These are phyloP conservation scores for Ophiostoma quercus DNA, from an alignment of 2,329 filamentous ascomycete genomes.

Conservation along the genomic window DNA sequence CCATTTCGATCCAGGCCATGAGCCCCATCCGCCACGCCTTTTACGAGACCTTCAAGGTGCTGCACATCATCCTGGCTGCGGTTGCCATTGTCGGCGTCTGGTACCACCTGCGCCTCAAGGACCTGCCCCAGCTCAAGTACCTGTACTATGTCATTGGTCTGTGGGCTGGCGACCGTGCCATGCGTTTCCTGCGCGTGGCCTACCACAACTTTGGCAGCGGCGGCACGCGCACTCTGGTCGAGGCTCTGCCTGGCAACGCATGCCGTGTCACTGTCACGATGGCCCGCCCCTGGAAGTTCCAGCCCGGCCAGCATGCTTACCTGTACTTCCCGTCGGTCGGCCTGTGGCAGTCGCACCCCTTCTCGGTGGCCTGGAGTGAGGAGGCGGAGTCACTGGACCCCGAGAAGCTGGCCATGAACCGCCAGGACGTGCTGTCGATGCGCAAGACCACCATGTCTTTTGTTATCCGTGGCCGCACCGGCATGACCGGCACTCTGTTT, in stretches of 20 bases:
- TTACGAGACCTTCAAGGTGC: conserved; percentile 70
- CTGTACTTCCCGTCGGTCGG: conserved; percentile 70
- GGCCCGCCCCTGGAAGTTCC: conserved; percentile 70
- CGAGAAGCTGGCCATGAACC: conserved; percentile 55
- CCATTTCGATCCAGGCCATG: conserved; percentile 62
- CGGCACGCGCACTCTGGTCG: conserved; percentile 63
- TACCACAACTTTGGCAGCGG: conserved; percentile 63
- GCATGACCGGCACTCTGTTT: conserved; percentile 66
- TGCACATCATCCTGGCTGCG: conserved; percentile 62
- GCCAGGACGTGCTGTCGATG: conserved; percentile 54
- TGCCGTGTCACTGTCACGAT: conserved; percentile 67
- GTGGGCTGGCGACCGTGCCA: conserved; percentile 60
- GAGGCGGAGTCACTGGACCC: conserved; percentile 49
- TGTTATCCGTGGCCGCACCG: conserved; percentile 66
- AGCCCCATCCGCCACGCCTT: conserved; percentile 70
- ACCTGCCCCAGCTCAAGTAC: conserved; percentile 53
- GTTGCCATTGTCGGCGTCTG: conserved; percentile 59
- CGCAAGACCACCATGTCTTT: conserved; percentile 64
- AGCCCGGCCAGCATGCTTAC: conserved; percentile 72
- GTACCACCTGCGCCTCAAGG: conserved; percentile 57
- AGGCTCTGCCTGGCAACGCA: conserved; percentile 71
- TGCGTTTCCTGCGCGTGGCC: conserved; percentile 55
- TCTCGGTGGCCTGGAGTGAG: conserved; percentile 73
- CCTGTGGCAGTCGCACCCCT: conserved; percentile 71
- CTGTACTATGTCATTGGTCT: conserved; percentile 58